Percentiles rank a stretch among this genome's conserved stretches.
These are phyloP conservation scores for Jacaranda copaia DNA, from an alignment of 257 asterid genomes.

Conservation along the genomic window DNA sequence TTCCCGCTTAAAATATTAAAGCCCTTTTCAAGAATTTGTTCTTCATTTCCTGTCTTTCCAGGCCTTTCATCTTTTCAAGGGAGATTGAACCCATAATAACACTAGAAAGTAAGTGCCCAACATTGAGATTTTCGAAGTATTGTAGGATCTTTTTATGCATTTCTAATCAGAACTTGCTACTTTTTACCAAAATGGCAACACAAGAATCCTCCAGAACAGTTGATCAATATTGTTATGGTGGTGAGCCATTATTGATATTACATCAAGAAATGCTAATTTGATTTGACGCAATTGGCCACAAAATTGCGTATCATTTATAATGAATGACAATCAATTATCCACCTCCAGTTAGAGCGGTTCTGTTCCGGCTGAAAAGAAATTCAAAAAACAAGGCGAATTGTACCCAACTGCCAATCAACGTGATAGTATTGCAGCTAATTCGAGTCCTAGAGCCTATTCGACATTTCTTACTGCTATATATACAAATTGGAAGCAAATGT, in stretches of 20 bases:
- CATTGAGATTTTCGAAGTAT: too few relatives aligned
- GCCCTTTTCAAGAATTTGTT: not conserved
- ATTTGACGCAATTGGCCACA: not conserved
- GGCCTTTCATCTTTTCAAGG: not conserved
- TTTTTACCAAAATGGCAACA: too few relatives aligned
- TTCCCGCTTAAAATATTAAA: conserved; percentile 41
- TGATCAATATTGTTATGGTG: too few relatives aligned
- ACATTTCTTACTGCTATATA: not conserved
- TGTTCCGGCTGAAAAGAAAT: not conserved
- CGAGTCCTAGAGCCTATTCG: not conserved
- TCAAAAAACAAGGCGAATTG: not conserved
- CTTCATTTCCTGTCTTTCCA: not conserved
- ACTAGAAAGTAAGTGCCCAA: too few relatives aligned
- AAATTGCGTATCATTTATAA: not conserved
- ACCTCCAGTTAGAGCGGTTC: not conserved
- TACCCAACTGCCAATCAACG: not conserved
- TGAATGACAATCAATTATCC: not conserved
- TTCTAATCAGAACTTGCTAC: too few relatives aligned
- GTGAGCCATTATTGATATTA: too few relatives aligned
- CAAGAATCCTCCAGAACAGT: too few relatives aligned
- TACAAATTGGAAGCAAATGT: not conserved
- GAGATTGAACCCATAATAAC: not conserved
- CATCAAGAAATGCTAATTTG: not conserved
- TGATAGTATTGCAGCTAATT: not conserved
- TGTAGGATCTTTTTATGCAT: too few relatives aligned